A percentile compares a stretch with the other conserved stretches of the same genome.
phyloP scores from a whole-genome alignment of 805 yeast species.

The Candida ulmi region DNA sequence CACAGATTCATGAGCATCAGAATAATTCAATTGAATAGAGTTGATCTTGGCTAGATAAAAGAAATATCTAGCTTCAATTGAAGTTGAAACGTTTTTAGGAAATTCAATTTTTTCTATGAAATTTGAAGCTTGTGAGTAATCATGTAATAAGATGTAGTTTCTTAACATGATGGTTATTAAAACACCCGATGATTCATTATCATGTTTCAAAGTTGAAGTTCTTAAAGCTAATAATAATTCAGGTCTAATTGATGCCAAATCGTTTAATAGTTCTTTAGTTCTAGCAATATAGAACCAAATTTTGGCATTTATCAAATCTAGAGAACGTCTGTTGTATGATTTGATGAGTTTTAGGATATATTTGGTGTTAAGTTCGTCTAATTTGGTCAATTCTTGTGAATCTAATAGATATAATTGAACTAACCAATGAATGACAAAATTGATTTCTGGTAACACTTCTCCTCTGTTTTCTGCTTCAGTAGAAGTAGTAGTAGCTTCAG shows the following conservation, averaged over 20 bases:
- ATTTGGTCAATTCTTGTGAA: constrained; percentile 39
- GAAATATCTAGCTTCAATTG: constrained; percentile 86
- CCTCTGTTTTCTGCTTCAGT: constrained; percentile 19
- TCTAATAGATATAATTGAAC: constrained; percentile 76
- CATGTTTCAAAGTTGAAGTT: constrained; percentile 88
- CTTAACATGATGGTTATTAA: constrained; percentile 82
- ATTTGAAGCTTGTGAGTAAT: constrained; percentile 81
- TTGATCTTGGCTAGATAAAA: constrained; percentile 87
- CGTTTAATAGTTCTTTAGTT: constrained; percentile 57
- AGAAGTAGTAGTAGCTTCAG: constrained; percentile 30
- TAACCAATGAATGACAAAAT: constrained; percentile 71
- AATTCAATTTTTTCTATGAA: constrained; percentile 85
- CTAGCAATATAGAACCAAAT: constrained; percentile 88
- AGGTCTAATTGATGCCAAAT: constrained; percentile 57
- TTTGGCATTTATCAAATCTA: constrained; percentile 84
- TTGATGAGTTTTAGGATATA: constrained; percentile 44
- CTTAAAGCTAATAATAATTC: constrained; percentile 70
- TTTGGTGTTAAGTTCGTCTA: constrained; percentile 48
- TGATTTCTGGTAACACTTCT: constrained; percentile 69
- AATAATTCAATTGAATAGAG: constrained; percentile 89
- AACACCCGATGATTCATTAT: constrained; percentile 85
- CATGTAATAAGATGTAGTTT: constrained; percentile 71
- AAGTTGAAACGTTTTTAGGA: constrained; percentile 79
- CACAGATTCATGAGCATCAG: constrained; percentile 83
- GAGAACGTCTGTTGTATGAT: constrained; percentile 69